Evolutionary conservation across 2,329 filamentous ascomycete species (phyloP), one percentile per base, ranked within the genome.

Genomic region (Cladophialophora carrionii): DNA sequence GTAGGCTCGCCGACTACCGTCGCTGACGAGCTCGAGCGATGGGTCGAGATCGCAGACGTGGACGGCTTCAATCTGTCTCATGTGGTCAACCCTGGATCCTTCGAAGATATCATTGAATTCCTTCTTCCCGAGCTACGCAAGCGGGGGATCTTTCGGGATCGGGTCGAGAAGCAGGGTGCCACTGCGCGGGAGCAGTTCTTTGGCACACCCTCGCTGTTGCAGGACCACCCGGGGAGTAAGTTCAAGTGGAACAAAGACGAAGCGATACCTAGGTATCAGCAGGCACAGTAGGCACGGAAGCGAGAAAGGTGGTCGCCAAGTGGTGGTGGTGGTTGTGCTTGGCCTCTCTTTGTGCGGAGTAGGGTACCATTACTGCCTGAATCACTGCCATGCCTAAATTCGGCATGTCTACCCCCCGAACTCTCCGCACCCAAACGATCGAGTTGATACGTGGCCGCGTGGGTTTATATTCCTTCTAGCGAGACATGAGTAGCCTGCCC

Each of bases 31-130:
- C 80, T 92, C 57, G 87, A 91, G 75, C 76, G 79, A 0, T 91
- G 88, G 88, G 80, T 90, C 0, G 73, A 79, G 5, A 87, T 90
- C 72, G 88, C 87, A 0, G 89, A 90, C 69, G 83, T 91, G 0
- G 89, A 91, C 73, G 89, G 89, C 0, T 92, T 92, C 76, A 92
- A 91, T 69, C 64, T 83, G 26, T 77, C 74, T 9, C 81, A 84
- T 73, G 80, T 82, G 22, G 80, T 80, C 1, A 83, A 79, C 14
- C 81, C 82, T 0, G 82, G 81, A 0, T 83, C 79, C 0, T 84
- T 83, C 70, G 81, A 83, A 70, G 82, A 84, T 61, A 77, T 84
- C 8, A 78, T 83, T 22, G 79, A 83, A 29, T 68, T 82, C 62
- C 69, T 84, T 26, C 72, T 83, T 20, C 82, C 81, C 0, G 82